Percentiles rank a stretch among this genome's conserved stretches.
These are phyloP conservation scores for Aspergillus fumigatus DNA, from an alignment of 2,329 filamentous ascomycete genomes.

Conservation along the genomic window DNA sequence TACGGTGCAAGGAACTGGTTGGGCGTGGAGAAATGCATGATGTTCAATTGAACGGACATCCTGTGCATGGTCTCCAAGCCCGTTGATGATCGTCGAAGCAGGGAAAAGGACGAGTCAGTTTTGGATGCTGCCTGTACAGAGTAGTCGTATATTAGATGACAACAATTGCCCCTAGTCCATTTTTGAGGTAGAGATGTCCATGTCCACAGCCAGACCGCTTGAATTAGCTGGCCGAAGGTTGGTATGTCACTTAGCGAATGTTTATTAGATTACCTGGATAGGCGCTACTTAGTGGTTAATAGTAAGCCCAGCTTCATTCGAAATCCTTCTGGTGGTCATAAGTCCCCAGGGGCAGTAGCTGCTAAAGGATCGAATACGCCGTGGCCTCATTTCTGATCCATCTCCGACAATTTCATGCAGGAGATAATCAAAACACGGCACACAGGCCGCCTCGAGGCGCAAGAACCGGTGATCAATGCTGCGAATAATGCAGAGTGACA, in stretches of 20 bases:
- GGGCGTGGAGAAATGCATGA: neutral
- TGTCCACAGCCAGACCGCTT: neutral
- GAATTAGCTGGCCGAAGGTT: neutral
- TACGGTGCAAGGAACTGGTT: neutral
- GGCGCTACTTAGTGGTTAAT: neutral
- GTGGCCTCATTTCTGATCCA: neutral
- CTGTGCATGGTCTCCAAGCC: neutral
- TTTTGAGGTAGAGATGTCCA: no score
- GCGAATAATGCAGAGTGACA: slow-evolving; percentile 7
- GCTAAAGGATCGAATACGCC: neutral
- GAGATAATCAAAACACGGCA: neutral
- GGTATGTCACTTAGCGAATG: neutral
- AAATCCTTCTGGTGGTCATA: neutral
- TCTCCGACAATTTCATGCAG: neutral
- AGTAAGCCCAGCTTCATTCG: neutral
- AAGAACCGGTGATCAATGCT: slow-evolving; percentile 22
- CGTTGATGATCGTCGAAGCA: neutral
- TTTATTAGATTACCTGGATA: neutral
- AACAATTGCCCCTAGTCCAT: neutral
- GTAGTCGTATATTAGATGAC: neutral
- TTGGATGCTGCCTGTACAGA: no score
- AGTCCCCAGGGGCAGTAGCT: neutral
- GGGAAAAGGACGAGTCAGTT: neutral
- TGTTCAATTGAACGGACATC: neutral
- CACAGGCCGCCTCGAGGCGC: slow-evolving; percentile 9